Conservation (phyloP, 192 early-diverging fungal species). For the Phycomyces blakesleeanus region DNA sequence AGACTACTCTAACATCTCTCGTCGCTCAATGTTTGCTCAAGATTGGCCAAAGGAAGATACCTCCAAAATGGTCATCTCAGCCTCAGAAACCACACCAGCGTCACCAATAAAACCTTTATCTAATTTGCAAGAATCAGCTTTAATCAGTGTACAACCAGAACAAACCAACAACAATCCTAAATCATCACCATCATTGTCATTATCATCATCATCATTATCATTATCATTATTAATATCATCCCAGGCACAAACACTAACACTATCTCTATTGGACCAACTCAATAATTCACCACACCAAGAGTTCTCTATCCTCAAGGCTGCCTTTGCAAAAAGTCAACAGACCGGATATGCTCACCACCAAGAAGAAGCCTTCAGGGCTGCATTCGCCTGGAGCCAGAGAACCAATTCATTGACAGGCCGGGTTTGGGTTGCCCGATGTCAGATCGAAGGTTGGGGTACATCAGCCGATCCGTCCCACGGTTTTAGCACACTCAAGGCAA, state of each 20-base stretch:
- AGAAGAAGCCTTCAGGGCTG: constrained; percentile 13
- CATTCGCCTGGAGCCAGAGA: constrained; percentile 2
- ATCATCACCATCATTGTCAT: too few relatives aligned
- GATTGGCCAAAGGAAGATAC: constrained; percentile 6
- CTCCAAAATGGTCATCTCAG: background rate
- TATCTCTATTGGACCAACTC: background rate
- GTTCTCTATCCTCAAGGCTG: background rate
- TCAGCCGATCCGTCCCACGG: constrained; percentile 15
- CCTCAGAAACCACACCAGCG: background rate
- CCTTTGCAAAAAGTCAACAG: background rate
- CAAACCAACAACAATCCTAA: too few relatives aligned
- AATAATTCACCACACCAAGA: background rate
- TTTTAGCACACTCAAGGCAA: constrained; percentile 12
- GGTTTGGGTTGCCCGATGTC: constrained; percentile 29
- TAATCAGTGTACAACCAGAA: background rate
- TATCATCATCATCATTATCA: too few relatives aligned
- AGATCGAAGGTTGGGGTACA: constrained; percentile 34
- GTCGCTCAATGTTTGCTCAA: constrained; percentile 1
- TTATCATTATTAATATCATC: background rate
- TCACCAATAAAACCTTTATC: background rate
- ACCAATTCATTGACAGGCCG: constrained; percentile 15
- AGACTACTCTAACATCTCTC: constrained; percentile 14
- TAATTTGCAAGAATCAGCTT: background rate
- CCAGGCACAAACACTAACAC: background rate
- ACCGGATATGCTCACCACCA: constrained; percentile 1